Evolutionary conservation across 305 asterid genomes (phyloP), one percentile per base, ranked within the genome.

Genomic region (Monarda citriodora): DNA sequence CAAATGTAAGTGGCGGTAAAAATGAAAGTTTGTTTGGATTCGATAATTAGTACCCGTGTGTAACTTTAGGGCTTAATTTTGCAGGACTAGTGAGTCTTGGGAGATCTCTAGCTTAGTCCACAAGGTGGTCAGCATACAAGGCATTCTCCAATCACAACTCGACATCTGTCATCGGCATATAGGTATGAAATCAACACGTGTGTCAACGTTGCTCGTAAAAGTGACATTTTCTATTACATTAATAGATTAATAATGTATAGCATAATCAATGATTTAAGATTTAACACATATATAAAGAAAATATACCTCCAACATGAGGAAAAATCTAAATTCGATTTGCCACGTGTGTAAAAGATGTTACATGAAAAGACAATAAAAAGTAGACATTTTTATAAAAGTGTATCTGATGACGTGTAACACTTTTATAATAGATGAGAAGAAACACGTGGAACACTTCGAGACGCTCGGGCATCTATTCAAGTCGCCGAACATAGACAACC

Each of bases 21-120:
- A 16, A 12, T 5, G 56, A 61, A 13, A 60, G 25, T n/a, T 49
- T 26, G 49, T 31, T 31, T 57, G 9, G 20, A 14, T 1, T 22
- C 32, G 4, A 41, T 63, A 60, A 16, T 15, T 17, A 16, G 16
- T 3, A 6, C 1, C 0, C 2, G 14, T 10, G 9, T 58, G 12
- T 10, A 20, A 52, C 44, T 47, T 3, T 60, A 40, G 64, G 29
- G 26, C 26, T 45, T 18, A 47, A 67, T 46, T 32, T 6, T 64
- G 74, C 80, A 92, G 98, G 82, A 20, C 31, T 10, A 42, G 56
- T 36, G 95, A 87, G 69, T 69, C 95, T 53, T 83, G 94, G 97
- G 97, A 93, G 76, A 77, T 87, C 37, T 79, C 95, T 5, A 79
- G 85, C 67, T 73, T 86, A 61, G 77, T 74, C 1, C 86, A 80